Conservation (phyloP, 305 asterid species). For the Plantago coronopus region DNA sequence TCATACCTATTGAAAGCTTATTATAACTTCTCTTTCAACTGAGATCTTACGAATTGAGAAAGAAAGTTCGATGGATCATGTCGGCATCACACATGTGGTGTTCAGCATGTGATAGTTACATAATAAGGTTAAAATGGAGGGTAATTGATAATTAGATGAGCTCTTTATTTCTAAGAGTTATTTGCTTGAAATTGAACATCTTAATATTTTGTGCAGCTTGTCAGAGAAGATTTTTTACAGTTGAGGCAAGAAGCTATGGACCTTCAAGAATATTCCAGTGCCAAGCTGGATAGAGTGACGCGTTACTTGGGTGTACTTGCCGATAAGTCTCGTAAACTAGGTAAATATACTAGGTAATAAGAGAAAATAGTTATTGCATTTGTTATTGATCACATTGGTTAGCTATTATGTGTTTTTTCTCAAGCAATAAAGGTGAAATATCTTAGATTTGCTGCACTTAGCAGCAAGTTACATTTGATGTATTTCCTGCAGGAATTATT, state of each 20-base stretch:
- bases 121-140: conserved; percentile 10
- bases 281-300: conserved; percentile 85
- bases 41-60: too few relatives aligned
- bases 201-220: conserved; percentile 60
- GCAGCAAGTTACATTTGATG: background rate
- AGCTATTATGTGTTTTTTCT: background rate
- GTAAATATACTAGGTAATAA: conserved; percentile 36
- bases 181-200: conserved; percentile 19
- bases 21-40: too few relatives aligned
- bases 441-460: conserved; percentile 1
- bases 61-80: too few relatives aligned
- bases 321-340: conserved; percentile 84
- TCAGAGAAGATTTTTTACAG: conserved; percentile 70
- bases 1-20: too few relatives aligned
- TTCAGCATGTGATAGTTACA: conserved; percentile 13
- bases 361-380: background rate
- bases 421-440: background rate
- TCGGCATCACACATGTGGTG: too few relatives aligned
- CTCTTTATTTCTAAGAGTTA: conserved; percentile 14
- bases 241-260: conserved; percentile 89
- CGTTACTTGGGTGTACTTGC: conserved; percentile 97
- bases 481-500: conserved; percentile 17
- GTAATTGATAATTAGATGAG: conserved; percentile 6
- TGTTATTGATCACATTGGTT: too few relatives aligned
- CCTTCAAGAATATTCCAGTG: conserved; percentile 93